Evolutionary conservation across 805 yeast genomes (phyloP).

Genomic region (Cyberlindnera amylophila): DNA sequence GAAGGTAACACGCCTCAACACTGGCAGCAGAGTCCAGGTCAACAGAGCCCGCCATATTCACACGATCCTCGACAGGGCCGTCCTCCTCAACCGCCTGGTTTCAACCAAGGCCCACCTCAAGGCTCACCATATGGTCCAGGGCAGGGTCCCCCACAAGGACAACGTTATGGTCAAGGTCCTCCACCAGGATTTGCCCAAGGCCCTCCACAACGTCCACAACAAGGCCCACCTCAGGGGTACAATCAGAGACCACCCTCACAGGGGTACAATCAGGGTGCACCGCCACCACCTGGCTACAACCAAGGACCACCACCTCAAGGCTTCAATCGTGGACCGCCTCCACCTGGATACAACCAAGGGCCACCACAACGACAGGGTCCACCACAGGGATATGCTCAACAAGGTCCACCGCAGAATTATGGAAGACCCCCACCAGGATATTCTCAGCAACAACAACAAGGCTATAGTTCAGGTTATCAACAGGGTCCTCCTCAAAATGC

Average conservation of each 20-base stretch:
- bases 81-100: no score
- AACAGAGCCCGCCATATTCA: background rate
- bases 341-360: conserved; percentile 1
- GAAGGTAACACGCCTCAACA: background rate
- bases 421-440: conserved; percentile 1
- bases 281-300: conserved; percentile 4
- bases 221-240: background rate
- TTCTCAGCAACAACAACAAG: conserved; percentile 2
- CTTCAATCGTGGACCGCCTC: background rate
- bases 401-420: no score
- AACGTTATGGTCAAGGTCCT: no score
- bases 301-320: conserved; percentile 3
- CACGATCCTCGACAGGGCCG: background rate
- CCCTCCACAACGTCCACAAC: conserved; percentile 1
- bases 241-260: conserved; percentile 2
- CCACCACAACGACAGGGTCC: conserved; percentile 3
- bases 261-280: conserved; percentile 1
- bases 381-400: conserved; percentile 1
- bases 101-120: background rate
- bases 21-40: no score
- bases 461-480: conserved; percentile 2
- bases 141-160: no score
- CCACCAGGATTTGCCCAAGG: background rate
- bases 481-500: conserved; percentile 4
- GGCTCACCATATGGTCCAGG: no score